Conservation (phyloP, 225 moss, liverwort and hornwort genomes). For the Bryoerythrophyllum caledonicum region DNA sequence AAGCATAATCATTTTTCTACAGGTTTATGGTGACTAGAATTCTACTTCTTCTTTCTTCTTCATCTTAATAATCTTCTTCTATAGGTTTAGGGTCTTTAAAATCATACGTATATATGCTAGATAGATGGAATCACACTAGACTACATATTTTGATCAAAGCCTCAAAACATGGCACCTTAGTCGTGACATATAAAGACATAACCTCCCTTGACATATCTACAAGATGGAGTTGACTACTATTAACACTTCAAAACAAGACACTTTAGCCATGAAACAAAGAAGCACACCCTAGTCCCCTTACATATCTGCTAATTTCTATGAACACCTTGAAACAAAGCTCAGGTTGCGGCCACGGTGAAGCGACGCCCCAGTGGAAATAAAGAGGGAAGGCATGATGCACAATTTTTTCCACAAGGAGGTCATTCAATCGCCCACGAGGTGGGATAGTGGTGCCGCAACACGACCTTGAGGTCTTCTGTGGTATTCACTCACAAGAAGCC, state of each 20-base stretch:
- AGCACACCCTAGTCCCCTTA: too few species aligned
- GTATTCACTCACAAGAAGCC: constrained; percentile 50
- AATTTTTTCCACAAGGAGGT: constrained; percentile 31
- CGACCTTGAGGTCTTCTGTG: constrained; percentile 41
- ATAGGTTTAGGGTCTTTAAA: too few species aligned
- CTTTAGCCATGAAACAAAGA: too few species aligned
- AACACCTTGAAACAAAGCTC: background rate
- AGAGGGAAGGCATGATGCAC: constrained; percentile 22
- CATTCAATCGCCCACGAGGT: constrained; percentile 47
- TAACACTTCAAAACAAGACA: too few species aligned
- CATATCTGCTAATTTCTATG: too few species aligned
- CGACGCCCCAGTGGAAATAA: constrained; percentile 23
- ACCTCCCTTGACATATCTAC: background rate
- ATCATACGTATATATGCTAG: background rate
- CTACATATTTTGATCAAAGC: too few species aligned
- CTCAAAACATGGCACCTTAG: too few species aligned
- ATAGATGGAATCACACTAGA: background rate
- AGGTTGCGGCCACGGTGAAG: background rate
- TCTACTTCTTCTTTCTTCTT: too few species aligned
- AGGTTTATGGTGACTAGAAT: too few species aligned
- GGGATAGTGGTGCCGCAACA: constrained; percentile 44
- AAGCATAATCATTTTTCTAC: too few species aligned
- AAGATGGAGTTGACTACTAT: background rate
- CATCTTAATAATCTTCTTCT: too few species aligned
- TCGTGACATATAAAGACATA: background rate